Percentiles rank a stretch among this genome's conserved stretches.
These are phyloP conservation scores for Colletotrichum chlorophyti DNA, from an alignment of 2,329 filamentous ascomycete species.

Conservation along the genomic window DNA sequence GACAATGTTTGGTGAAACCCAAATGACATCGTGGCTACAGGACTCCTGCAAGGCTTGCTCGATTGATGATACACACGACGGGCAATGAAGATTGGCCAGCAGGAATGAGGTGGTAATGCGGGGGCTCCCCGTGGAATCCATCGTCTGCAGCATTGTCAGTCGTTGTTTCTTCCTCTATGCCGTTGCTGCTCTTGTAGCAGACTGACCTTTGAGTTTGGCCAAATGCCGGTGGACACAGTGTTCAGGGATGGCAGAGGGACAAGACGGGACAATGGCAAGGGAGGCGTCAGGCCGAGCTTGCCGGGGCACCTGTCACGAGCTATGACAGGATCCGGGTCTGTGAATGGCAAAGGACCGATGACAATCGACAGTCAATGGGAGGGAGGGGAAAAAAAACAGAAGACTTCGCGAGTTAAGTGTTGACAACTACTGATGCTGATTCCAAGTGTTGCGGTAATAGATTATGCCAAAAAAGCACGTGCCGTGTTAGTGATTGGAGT, in stretches of 20 bases:
- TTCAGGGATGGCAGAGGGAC: not conserved
- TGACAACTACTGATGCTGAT: not conserved
- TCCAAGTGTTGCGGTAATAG: constrained; percentile 15
- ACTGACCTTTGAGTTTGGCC: no score
- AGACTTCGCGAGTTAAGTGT: no score
- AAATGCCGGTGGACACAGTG: not conserved
- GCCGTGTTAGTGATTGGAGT: not conserved
- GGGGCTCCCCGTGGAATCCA: constrained; percentile 4
- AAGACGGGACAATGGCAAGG: not conserved
- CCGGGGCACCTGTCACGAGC: no score
- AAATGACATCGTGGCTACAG: constrained; percentile 54
- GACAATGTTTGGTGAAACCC: constrained; percentile 74
- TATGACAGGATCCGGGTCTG: no score
- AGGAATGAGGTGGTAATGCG: constrained; percentile 65
- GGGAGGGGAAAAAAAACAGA: no score
- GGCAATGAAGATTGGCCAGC: constrained; percentile 79
- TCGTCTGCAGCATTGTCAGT: not conserved
- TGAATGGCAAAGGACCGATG: no score
- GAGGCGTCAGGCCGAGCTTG: not conserved
- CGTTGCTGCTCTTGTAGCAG: not conserved
- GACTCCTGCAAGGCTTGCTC: constrained; percentile 60
- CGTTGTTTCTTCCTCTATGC: not conserved
- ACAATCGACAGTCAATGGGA: no score
- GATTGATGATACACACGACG: constrained; percentile 75
- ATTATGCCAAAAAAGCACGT: not conserved